phyloP scores from a whole-genome alignment of 2,329 filamentous ascomycete genomes.

The Madurella fahalii region DNA sequence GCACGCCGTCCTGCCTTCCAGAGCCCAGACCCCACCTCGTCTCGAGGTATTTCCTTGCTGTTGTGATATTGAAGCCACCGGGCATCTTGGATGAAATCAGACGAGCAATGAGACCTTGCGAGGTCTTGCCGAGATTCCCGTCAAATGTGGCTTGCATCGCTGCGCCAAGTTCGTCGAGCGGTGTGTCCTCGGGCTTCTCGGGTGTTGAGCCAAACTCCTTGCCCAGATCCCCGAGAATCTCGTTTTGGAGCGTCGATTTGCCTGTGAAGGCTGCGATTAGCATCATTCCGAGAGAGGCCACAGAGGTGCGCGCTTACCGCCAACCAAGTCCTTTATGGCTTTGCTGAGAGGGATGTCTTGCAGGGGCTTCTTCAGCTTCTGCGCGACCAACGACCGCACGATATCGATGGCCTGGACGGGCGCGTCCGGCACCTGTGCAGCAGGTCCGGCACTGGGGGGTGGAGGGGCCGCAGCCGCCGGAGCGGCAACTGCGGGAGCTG shows the following conservation, averaged over 20 bases:
- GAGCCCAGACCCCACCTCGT: conserved; percentile 83
- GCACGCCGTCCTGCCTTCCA: conserved; percentile 85
- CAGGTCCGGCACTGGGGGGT: conserved; percentile 75
- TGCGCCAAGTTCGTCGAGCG: conserved; percentile 89
- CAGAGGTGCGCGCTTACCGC: conserved; percentile 59
- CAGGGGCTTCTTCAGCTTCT: conserved; percentile 95
- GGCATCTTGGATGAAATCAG: conserved; percentile 99
- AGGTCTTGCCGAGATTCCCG: conserved; percentile 95
- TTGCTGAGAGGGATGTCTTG: conserved; percentile 88
- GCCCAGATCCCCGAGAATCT: conserved; percentile 94
- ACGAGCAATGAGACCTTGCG: conserved; percentile 85
- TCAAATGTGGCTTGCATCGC: conserved; percentile 99
- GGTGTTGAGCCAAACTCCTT: conserved; percentile 98
- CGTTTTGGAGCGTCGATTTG: conserved; percentile 97
- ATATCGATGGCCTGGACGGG: conserved; percentile 89
- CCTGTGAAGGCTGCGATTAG: conserved; percentile 47
- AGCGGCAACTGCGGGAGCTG: conserved; percentile 51
- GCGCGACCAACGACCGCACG: conserved; percentile 81
- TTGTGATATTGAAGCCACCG: conserved; percentile 97
- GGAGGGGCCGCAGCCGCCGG: conserved; percentile 55
- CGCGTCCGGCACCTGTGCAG: conserved; percentile 77
- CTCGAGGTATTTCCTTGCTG: conserved; percentile 91
- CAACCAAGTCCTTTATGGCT: conserved; percentile 97
- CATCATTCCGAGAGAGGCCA: not conserved
- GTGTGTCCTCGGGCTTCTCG: conserved; percentile 97